These are phyloP conservation scores for Suillus subluteus DNA, from an alignment of 768 basidiomycete species.

Conservation along the genomic window DNA sequence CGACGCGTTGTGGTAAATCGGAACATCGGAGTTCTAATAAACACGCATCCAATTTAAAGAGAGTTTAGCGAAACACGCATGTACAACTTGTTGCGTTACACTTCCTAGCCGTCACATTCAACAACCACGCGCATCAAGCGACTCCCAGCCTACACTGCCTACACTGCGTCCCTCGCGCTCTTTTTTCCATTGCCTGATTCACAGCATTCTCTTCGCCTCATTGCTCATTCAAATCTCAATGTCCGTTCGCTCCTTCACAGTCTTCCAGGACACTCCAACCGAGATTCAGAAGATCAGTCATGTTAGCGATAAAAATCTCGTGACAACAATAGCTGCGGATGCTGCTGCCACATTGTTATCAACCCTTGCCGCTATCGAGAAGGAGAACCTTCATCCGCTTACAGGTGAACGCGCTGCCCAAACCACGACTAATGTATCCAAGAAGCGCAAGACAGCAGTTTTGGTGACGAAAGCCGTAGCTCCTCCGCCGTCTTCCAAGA, in stretches of 20 bases:
- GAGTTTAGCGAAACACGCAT: conserved; percentile 28
- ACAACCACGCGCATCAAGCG: conserved; percentile 24
- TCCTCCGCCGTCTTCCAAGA: conserved; percentile 40
- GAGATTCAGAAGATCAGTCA: conserved; percentile 37
- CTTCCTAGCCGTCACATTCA: conserved; percentile 32
- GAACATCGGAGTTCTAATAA: conserved; percentile 39
- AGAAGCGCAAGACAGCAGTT: conserved; percentile 68
- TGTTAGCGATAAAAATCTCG: conserved; percentile 27
- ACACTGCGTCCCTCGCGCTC: conserved; percentile 11
- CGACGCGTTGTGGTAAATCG: conserved; percentile 36
- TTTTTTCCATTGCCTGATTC: conserved; percentile 5
- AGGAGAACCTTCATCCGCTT: conserved; percentile 79
- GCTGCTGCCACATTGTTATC: conserved; percentile 37
- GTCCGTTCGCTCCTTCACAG: conserved; percentile 62
- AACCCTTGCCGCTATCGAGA: conserved; percentile 53
- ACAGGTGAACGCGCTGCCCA: conserved; percentile 65
- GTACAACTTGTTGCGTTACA: conserved; percentile 23
- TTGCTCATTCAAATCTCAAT: conserved; percentile 36
- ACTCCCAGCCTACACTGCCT: conserved; percentile 14
- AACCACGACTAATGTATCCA: conserved; percentile 39
- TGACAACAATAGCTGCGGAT: conserved; percentile 25
- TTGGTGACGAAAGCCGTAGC: conserved; percentile 54
- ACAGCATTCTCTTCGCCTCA: conserved; percentile 15
- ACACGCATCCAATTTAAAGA: conserved; percentile 30
- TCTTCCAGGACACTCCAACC: conserved; percentile 60